Conservation (phyloP, 257 asterid species). For the Jacaranda copaia region DNA sequence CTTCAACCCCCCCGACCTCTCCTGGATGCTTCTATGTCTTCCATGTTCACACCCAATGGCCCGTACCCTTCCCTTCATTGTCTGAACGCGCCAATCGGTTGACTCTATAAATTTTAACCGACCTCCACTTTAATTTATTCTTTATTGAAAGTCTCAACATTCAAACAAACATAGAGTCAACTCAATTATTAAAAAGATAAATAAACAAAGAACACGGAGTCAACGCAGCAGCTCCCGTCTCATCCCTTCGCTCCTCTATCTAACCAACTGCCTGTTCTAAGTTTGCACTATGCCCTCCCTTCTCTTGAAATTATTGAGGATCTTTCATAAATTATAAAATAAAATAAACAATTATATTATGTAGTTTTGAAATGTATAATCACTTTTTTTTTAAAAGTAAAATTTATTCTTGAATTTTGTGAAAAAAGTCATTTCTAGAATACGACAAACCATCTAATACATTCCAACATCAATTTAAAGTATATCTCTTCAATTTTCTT, state of each 20-base stretch:
- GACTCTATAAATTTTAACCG: slow-evolving; percentile 8
- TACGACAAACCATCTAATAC: too few relatives aligned
- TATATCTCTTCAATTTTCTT: too few relatives aligned
- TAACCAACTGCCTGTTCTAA: not conserved
- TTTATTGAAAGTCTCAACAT: not conserved
- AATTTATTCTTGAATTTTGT: too few relatives aligned
- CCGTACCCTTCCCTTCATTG: not conserved
- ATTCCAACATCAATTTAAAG: too few relatives aligned
- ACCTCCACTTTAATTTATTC: too few relatives aligned
- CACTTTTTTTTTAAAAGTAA: too few relatives aligned
- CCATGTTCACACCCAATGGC: slow-evolving; percentile 38
- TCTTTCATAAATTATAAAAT: too few relatives aligned
- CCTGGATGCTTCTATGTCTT: slow-evolving; percentile 36
- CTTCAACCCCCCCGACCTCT: not conserved
- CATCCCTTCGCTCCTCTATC: slow-evolving; percentile 14
- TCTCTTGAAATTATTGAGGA: too few relatives aligned
- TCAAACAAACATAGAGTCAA: not conserved
- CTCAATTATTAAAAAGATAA: not conserved
- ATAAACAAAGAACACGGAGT: not conserved
- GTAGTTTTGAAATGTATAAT: too few relatives aligned
- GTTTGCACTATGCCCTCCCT: not conserved
- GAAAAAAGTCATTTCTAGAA: too few relatives aligned
- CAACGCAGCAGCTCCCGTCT: slow-evolving; percentile 20
- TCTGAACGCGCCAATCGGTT: not conserved
- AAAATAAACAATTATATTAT: too few relatives aligned